phyloP scores from a whole-genome alignment of 257 asterid species.

The Rubia yunnanensis region DNA sequence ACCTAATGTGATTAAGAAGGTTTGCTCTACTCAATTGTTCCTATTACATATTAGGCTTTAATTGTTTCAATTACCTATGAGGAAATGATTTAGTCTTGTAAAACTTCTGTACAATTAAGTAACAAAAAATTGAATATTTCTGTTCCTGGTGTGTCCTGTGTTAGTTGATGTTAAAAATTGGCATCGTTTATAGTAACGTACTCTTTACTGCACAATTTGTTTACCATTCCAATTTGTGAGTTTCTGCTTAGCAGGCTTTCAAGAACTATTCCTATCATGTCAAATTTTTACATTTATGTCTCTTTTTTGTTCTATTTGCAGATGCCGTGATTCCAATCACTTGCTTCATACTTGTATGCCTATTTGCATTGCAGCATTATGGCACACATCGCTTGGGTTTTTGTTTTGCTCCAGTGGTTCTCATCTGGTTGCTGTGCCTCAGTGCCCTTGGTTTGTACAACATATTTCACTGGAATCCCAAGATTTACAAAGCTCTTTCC shows the following conservation, averaged over 20 bases:
- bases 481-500: conserved; percentile 81
- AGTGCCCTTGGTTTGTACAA: conserved; percentile 81
- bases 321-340: conserved; percentile 93
- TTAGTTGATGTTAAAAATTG: not conserved
- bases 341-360: conserved; percentile 89
- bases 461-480: conserved; percentile 76
- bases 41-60: not conserved
- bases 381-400: conserved; percentile 90
- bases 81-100: not conserved
- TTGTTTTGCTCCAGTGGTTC: conserved; percentile 76
- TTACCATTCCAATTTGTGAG: not conserved
- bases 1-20: not conserved
- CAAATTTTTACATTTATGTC: conserved; percentile 6
- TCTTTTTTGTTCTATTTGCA: conserved; percentile 30
- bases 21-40: not conserved
- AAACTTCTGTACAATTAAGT: not conserved
- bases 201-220: not conserved
- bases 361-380: conserved; percentile 89
- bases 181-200: not conserved
- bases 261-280: not conserved
- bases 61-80: not conserved
- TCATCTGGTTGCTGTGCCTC: conserved; percentile 77
- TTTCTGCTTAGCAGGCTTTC: not conserved
- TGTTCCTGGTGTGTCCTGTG: not conserved
- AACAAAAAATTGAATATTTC: not conserved